Conservation (phyloP, 495 filamentous ascomycete species). For the Filosporella fistucella region DNA sequence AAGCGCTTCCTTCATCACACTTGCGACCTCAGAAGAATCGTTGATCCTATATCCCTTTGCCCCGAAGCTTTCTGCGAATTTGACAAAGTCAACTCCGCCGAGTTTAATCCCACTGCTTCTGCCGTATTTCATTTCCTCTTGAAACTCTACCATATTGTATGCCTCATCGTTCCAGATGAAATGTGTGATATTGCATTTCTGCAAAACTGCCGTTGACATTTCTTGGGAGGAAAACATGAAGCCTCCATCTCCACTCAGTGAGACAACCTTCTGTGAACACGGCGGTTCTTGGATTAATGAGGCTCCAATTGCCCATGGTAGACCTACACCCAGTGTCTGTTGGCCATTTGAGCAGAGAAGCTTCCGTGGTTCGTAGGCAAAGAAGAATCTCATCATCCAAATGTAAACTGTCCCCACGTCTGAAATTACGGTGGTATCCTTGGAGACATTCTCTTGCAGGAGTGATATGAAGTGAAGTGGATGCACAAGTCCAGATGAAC, state of each 20-base stretch:
- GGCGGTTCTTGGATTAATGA: slow-evolving; percentile 25
- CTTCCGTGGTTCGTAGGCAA: too few relatives aligned
- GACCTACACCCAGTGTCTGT: slow-evolving; percentile 34
- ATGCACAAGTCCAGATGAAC: too few relatives aligned
- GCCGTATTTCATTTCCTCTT: slow-evolving; percentile 37
- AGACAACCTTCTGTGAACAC: slow-evolving; percentile 30
- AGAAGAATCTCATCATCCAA: too few relatives aligned
- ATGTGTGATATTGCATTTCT: slow-evolving; percentile 36
- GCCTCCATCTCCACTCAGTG: slow-evolving; percentile 27
- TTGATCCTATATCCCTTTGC: slow-evolving; percentile 29
- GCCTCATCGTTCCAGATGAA: slow-evolving; percentile 37
- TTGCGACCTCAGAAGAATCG: slow-evolving; percentile 23
- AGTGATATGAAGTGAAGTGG: too few relatives aligned
- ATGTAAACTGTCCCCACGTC: too few relatives aligned
- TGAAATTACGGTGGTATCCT: too few relatives aligned
- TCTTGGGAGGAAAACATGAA: slow-evolving; percentile 35
- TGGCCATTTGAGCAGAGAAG: too few relatives aligned
- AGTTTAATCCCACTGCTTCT: slow-evolving; percentile 28
- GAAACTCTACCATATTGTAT: slow-evolving; percentile 39
- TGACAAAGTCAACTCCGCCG: slow-evolving; percentile 33
- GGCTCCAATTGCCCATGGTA: slow-evolving; percentile 37
- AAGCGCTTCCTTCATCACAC: slow-evolving; percentile 29
- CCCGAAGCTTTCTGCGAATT: slow-evolving; percentile 33
- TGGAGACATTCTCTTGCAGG: too few relatives aligned
- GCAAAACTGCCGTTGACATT: slow-evolving; percentile 28